Conservation (phyloP, 768 basidiomycete species). For the Mycena latifolia region DNA sequence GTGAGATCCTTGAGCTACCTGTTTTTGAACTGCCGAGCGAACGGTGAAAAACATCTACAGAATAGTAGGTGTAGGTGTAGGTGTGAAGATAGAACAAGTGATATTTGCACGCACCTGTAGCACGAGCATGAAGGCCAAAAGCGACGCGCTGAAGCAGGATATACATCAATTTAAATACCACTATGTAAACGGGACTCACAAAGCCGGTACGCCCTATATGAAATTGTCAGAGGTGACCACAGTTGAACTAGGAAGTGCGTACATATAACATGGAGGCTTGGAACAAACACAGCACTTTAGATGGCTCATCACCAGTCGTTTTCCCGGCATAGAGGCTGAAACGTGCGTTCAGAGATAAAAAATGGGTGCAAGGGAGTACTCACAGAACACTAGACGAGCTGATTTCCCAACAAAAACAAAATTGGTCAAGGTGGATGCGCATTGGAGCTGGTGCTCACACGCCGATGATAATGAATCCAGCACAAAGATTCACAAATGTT, state of each 20-base stretch:
- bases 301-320: constrained; percentile 58
- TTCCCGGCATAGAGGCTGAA: constrained; percentile 56
- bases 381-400: constrained; percentile 58
- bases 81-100: background rate
- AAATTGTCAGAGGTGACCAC: background rate
- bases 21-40: constrained; percentile 50
- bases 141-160: constrained; percentile 49
- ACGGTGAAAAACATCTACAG: constrained; percentile 59
- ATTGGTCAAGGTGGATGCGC: background rate
- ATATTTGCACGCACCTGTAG: constrained; percentile 48
- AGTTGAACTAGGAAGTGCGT: background rate
- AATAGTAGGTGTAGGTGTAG: background rate
- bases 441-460: constrained; percentile 46
- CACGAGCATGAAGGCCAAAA: constrained; percentile 56
- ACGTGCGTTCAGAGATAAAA: constrained; percentile 1
- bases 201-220: constrained; percentile 53
- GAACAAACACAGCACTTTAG: constrained; percentile 55
- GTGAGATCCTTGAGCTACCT: constrained; percentile 49
- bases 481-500: constrained; percentile 60
- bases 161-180: background rate
- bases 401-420: constrained; percentile 1
- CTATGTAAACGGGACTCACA: constrained; percentile 47
- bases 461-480: constrained; percentile 60
- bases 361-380: constrained; percentile 27
- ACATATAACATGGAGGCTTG: constrained; percentile 61